These are phyloP conservation scores for Podospora australis DNA, from an alignment of 495 filamentous ascomycete genomes.

Conservation along the genomic window DNA sequence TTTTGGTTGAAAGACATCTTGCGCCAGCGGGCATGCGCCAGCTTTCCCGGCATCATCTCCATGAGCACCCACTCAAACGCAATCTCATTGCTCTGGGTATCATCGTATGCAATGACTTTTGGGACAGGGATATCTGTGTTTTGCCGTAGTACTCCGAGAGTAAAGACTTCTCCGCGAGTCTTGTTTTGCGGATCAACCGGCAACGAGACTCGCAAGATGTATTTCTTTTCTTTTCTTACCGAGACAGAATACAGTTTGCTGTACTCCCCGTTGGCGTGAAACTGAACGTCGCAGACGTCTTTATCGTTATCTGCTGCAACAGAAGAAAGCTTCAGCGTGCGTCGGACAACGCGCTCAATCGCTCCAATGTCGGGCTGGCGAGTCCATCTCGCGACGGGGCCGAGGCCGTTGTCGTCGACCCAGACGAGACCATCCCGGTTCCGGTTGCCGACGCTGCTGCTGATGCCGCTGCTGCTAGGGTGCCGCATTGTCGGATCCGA, in stretches of 20 bases:
- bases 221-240: conserved; percentile 15
- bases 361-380: conserved; percentile 24
- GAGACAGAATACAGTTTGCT: conserved; percentile 36
- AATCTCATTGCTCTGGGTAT: conserved; percentile 38
- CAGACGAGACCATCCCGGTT: conserved; percentile 23
- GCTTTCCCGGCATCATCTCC: conserved; percentile 39
- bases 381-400: conserved; percentile 24
- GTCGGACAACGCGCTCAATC: conserved; percentile 21
- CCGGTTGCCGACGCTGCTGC: conserved; percentile 20
- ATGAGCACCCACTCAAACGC: conserved; percentile 58
- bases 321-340: conserved; percentile 19
- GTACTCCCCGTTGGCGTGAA: conserved; percentile 24
- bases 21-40: conserved; percentile 37
- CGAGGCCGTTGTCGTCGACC: conserved; percentile 21
- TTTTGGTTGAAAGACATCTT: conserved; percentile 32
- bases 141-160: conserved; percentile 39
- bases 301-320: no score
- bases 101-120: conserved; percentile 41
- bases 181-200: conserved; percentile 49
- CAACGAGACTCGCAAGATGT: conserved; percentile 47
- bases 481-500: conserved; percentile 12
- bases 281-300: conserved; percentile 12
- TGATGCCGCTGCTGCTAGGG: conserved; percentile 22
- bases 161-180: conserved; percentile 50
- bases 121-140: conserved; percentile 49